phyloP scores from a whole-genome alignment of 2,329 filamentous ascomycete genomes.

The Achaetomium macrosporum region DNA sequence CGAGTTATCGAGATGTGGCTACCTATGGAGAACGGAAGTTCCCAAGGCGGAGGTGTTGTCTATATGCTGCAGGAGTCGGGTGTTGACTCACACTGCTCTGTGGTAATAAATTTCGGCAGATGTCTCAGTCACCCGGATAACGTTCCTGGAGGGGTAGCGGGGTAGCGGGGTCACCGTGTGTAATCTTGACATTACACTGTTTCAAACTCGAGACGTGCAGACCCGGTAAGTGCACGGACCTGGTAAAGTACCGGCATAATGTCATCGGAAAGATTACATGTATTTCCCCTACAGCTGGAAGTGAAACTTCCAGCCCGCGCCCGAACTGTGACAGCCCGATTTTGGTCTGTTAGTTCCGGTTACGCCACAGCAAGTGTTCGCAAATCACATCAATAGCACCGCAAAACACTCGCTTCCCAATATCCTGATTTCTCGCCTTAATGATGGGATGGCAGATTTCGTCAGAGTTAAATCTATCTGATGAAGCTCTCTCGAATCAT shows the following conservation, averaged over 20 bases:
- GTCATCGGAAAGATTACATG: neutral
- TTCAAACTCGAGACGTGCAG: constrained; percentile 8
- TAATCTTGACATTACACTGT: neutral
- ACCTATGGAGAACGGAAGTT: neutral
- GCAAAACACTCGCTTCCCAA: neutral
- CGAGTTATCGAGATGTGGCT: neutral
- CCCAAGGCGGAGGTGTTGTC: neutral
- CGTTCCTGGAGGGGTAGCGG: constrained; percentile 15
- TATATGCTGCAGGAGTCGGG: constrained; percentile 2
- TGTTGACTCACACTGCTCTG: constrained; percentile 3
- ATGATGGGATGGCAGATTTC: too few relatives aligned
- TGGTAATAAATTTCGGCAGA: constrained; percentile 5
- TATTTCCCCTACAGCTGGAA: neutral
- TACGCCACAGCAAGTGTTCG: neutral
- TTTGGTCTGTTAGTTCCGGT: constrained; percentile 4
- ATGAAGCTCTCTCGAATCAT: too few relatives aligned
- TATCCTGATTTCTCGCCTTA: too few relatives aligned
- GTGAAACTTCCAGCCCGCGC: neutral
- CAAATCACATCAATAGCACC: neutral
- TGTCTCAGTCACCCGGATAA: neutral
- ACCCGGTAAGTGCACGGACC: neutral
- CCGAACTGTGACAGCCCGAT: neutral
- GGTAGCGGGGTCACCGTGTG: constrained; percentile 6
- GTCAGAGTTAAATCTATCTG: too few relatives aligned
- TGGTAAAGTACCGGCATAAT: neutral